phyloP scores from a whole-genome alignment of 192 early-diverging fungal genomes.

The Rhizophagus prolifer region DNA sequence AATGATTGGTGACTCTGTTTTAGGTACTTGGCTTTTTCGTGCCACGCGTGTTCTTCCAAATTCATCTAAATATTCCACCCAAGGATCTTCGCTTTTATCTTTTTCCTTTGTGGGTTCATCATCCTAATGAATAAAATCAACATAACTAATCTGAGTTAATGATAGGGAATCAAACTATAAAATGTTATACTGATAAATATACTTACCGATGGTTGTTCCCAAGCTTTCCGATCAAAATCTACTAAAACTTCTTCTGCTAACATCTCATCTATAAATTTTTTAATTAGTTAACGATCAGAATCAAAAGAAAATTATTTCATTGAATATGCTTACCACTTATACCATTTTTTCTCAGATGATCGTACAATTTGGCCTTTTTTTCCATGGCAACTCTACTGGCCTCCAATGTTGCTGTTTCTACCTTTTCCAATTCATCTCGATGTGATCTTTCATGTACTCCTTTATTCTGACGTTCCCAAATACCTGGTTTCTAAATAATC shows the following conservation, averaged over 20 bases:
- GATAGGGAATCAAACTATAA: background rate
- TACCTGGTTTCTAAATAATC: constrained; percentile 33
- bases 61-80: constrained; percentile 73
- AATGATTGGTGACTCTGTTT: constrained; percentile 12
- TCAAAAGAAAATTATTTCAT: background rate
- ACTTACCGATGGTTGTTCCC: constrained; percentile 25
- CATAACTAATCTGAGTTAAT: constrained; percentile 2
- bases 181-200: background rate
- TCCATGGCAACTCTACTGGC: constrained; percentile 50
- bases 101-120: constrained; percentile 8
- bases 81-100: constrained; percentile 60
- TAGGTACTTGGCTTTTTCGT: constrained; percentile 54
- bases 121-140: background rate
- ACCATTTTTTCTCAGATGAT: constrained; percentile 38
- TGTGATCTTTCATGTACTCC: constrained; percentile 41
- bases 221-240: constrained; percentile 59
- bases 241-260: constrained; percentile 48
- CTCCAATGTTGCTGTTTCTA: constrained; percentile 32
- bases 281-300: background rate
- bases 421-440: constrained; percentile 39
- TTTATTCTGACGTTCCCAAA: constrained; percentile 48
- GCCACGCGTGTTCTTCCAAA: constrained; percentile 70
- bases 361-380: constrained; percentile 61
- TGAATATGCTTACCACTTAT: constrained; percentile 21
- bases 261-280: constrained; percentile 12